Percentiles rank a stretch among this genome's conserved stretches.
These are phyloP conservation scores for Silene noctiflora DNA, from an alignment of 179 eudicot genomes.

Conservation along the genomic window DNA sequence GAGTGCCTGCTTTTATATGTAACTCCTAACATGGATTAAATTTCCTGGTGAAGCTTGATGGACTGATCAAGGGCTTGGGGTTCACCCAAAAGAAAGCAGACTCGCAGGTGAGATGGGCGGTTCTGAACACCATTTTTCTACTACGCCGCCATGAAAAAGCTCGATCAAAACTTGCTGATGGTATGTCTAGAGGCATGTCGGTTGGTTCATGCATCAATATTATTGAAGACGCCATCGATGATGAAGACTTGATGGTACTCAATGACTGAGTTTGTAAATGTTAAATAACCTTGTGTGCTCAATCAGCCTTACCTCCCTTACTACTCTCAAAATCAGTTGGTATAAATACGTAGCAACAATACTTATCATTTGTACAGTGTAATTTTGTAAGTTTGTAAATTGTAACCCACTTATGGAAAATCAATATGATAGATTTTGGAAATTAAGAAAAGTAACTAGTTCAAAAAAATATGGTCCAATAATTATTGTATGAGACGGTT, in stretches of 20 bases:
- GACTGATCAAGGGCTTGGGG: conserved; percentile 65
- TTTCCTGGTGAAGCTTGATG: conserved; percentile 55
- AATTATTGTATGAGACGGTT: too few species aligned
- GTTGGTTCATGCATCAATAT: conserved; percentile 72
- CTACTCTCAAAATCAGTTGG: too few species aligned
- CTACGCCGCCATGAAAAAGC: conserved; percentile 82
- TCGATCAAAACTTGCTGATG: conserved; percentile 61
- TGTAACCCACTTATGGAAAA: too few species aligned
- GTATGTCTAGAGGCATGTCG: conserved; percentile 80
- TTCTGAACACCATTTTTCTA: conserved; percentile 69
- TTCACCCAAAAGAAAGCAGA: conserved; percentile 97
- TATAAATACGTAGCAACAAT: too few species aligned
- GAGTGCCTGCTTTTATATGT: not conserved
- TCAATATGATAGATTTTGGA: too few species aligned
- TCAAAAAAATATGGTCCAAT: too few species aligned
- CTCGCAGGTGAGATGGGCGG: conserved; percentile 96
- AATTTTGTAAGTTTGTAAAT: too few species aligned
- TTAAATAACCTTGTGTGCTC: too few species aligned
- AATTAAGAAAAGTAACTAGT: too few species aligned
- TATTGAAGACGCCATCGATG: conserved; percentile 62
- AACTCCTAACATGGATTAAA: not conserved
- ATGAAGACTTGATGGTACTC: conserved; percentile 34
- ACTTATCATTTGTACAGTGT: too few species aligned
- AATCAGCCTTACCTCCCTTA: too few species aligned
- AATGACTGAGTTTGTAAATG: not conserved